Percentiles rank a stretch among this genome's conserved stretches.
Evolutionary conservation across 768 basidiomycete species (phyloP).

Genomic region (Asterophora lycoperdoides): DNA sequence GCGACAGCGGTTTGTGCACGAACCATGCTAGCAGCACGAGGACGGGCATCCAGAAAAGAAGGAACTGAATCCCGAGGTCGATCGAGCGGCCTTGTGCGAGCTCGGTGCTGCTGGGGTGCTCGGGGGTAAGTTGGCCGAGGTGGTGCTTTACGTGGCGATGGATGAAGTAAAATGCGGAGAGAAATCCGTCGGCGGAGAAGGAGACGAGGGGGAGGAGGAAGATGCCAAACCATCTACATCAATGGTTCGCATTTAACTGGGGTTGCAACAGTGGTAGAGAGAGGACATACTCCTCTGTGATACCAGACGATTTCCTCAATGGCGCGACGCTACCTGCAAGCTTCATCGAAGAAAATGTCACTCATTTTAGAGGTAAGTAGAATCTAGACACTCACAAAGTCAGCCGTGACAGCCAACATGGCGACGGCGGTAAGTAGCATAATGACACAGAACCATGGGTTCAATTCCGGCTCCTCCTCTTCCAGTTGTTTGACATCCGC

Average conservation of each 20-base stretch:
- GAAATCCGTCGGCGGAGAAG: conserved; percentile 63
- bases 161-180: conserved; percentile 54
- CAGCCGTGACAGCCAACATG: conserved; percentile 63
- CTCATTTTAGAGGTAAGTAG: background rate
- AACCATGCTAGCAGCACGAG: conserved; percentile 67
- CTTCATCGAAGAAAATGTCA: conserved; percentile 26
- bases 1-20: conserved; percentile 49
- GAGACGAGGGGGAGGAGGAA: conserved; percentile 68
- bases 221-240: conserved; percentile 65
- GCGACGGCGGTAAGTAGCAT: conserved; percentile 49
- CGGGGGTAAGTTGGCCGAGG: conserved; percentile 33
- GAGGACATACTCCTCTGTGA: conserved; percentile 43
- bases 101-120: conserved; percentile 21
- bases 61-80: conserved; percentile 73
- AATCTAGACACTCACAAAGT: conserved; percentile 52
- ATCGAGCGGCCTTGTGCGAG: conserved; percentile 69
- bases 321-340: conserved; percentile 59
- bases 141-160: conserved; percentile 37
- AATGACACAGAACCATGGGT: conserved; percentile 56
- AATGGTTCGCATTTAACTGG: background rate
- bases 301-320: conserved; percentile 42
- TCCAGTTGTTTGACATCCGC: conserved; percentile 34
- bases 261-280: too few species aligned
- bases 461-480: conserved; percentile 48
- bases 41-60: conserved; percentile 78